Evolutionary conservation across 352 stramenopile species (phyloP), one percentile per base, ranked within the genome.

Genomic region (Phytophthora citricola): DNA sequence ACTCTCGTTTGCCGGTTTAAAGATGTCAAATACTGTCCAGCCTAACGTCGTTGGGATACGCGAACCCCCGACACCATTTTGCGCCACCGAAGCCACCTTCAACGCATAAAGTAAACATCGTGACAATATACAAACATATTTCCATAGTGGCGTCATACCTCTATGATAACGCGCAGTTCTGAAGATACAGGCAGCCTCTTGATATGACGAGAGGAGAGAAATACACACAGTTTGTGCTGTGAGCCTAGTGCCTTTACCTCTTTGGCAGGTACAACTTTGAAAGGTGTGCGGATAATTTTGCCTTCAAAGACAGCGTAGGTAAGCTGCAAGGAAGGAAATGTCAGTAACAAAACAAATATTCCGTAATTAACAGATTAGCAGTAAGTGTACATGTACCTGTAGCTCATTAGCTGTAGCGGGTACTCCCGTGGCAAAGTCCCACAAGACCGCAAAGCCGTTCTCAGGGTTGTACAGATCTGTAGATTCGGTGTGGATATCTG

Each of bases 241-340:
- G 67, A 68, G 8, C 63, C 64, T 17, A 69, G 50, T 5, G 39
- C 10, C 31, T 85, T 78, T 5, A 54, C 65, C 12, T 74, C 66
- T 53, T 81, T 79, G 2, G 63, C 46, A 9, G 47, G 44, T 0
- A 83, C 49, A 17, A 76, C 58, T 27, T 82, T 85, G 57, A 87
- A 85, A 27, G 78, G 67, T 5, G 68, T 81, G 27, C 65, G 78
- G 5, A 74, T 51, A 9, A 68, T 9, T 26, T 71, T 75, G 1
- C 66, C 73, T 6, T 85, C 76, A 57, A 77, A 89, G 2, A 87
- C 31, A 26, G 76, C 76, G 40, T 78, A 89, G 9, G 78, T 89
- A 17, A 83, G 59, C 74, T 89, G 59, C 51, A 57, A n/a, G 49
- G n/a, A 17, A 32, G 39, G 8, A 49, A 1, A 34, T 47, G 43